Base-by-base conservation (phyloP, 305 asterid species). In the Ilex paraguariensis region DNA sequence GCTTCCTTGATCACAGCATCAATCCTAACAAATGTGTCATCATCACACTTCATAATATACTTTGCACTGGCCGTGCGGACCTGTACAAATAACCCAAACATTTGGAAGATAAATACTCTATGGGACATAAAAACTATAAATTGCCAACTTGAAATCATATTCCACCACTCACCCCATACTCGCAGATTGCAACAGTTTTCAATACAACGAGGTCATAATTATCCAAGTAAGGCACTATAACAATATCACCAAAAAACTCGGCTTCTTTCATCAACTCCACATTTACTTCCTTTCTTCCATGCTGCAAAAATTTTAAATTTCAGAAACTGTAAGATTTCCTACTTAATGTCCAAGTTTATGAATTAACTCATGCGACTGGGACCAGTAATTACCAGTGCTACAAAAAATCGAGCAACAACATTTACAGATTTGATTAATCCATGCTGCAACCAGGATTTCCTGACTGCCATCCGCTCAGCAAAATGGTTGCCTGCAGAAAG, bases 401-500 rank as follows among this genome's bases (percentile, higher is more conserved):
- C 89, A 73, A 93, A 90, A 73, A 93, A 93, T 7, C 95, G 93
- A 72, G 90, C 79, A 36, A 93, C 89, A 48, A 84, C 76, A 66
- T 76, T 77, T 36, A 90, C 72, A 39, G 92, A 85, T 64, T 82
- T 77, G 65, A 93, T 70, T 28, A 79, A 64, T 66, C 73, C 49
- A 73, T 90, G 81, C 78, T 90, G 95, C 94, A 93, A 72, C 99
- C 99, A 93, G 0, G 97, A 90, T 77, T 93, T 93, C 73, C 99
- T 81, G 51, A 90, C 96, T 3, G 97, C 94, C 99, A 93, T 93
- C 70, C 99, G 70, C 82, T 93, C 99, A 14, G 96, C 95, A 79
- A 93, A 93, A 81, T 93, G 99, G 73, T 87, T 90, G 52, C 96
- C 96, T 40, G 97, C 97, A 40, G 99, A 93, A 60, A 93, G 96